Conservation (phyloP, 2,329 filamentous ascomycete genomes). For the Trichoderma sp. region DNA sequence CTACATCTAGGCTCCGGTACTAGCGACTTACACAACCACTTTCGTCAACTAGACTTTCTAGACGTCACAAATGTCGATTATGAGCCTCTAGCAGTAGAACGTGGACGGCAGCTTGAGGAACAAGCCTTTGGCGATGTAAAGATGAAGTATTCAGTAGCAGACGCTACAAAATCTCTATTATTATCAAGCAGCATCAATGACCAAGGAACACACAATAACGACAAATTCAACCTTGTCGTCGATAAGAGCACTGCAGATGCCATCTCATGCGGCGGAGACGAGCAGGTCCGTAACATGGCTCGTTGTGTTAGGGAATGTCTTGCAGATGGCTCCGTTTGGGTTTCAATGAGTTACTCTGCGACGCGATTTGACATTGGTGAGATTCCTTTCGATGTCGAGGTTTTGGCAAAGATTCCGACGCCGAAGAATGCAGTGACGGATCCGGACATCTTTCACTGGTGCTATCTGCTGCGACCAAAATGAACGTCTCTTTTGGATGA, state of each 20-base stretch:
- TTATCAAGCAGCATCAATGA: background rate
- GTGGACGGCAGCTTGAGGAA: slow-evolving; percentile 41
- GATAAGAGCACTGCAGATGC: slow-evolving; percentile 52
- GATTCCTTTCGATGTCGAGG: slow-evolving; percentile 42
- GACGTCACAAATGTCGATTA: slow-evolving; percentile 50
- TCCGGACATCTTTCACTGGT: slow-evolving; percentile 47
- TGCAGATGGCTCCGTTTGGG: slow-evolving; percentile 40
- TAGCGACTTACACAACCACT: slow-evolving; percentile 47
- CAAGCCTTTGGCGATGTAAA: slow-evolving; percentile 42
- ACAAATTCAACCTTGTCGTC: slow-evolving; percentile 42
- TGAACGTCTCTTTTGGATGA: background rate
- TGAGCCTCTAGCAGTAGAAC: slow-evolving; percentile 46
- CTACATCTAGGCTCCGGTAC: slow-evolving; percentile 50
- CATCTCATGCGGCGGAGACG: slow-evolving; percentile 44
- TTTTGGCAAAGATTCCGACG: slow-evolving; percentile 42
- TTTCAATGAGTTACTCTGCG: slow-evolving; percentile 48
- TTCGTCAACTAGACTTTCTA: slow-evolving; percentile 42
- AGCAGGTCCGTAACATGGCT: slow-evolving; percentile 39
- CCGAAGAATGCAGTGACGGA: slow-evolving; percentile 41
- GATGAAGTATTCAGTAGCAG: slow-evolving; percentile 44
- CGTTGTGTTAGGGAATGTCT: slow-evolving; percentile 36
- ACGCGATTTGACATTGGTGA: slow-evolving; percentile 38
- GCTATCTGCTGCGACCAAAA: slow-evolving; percentile 42
- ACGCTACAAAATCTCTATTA: slow-evolving; percentile 44
- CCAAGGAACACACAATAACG: background rate